phyloP scores from a whole-genome alignment of 352 stramenopile species.

The Phytophthora litchii region DNA sequence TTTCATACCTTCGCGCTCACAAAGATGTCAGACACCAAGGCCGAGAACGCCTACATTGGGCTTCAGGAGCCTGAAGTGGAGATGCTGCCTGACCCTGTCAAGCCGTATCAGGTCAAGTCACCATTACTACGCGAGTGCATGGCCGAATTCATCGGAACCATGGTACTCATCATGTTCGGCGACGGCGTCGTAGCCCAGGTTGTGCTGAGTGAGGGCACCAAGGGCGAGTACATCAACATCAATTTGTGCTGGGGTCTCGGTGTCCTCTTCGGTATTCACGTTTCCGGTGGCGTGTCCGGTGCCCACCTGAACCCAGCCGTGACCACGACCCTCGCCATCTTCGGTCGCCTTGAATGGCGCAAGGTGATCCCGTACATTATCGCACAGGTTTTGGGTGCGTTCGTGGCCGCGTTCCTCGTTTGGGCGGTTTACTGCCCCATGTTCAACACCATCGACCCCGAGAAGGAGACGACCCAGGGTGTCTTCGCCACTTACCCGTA shows the following conservation, averaged over 20 bases:
- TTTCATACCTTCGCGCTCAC: not conserved
- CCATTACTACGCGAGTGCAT: constrained; percentile 51
- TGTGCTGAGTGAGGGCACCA: constrained; percentile 41
- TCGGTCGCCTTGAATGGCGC: constrained; percentile 43
- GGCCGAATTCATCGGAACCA: constrained; percentile 55
- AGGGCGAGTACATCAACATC: constrained; percentile 63
- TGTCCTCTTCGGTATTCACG: constrained; percentile 65
- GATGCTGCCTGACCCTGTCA: constrained; percentile 10
- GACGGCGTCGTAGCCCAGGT: constrained; percentile 61
- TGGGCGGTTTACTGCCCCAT: constrained; percentile 52
- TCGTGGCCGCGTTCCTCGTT: constrained; percentile 44
- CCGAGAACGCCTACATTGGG: constrained; percentile 31
- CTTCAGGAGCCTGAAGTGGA: constrained; percentile 29
- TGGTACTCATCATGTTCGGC: constrained; percentile 64
- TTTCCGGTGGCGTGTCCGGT: constrained; percentile 45
- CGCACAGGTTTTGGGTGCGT: constrained; percentile 48
- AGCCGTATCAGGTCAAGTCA: constrained; percentile 33
- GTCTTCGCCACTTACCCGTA: constrained; percentile 54
- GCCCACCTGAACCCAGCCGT: constrained; percentile 64
- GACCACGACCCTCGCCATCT: constrained; percentile 52
- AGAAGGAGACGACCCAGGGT: constrained; percentile 32
- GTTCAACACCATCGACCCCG: constrained; percentile 48
- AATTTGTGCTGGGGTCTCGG: constrained; percentile 66
- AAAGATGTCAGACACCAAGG: constrained; percentile 2
- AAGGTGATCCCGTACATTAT: constrained; percentile 52